Evolutionary conservation across 2,329 filamentous ascomycete genomes (phyloP), one percentile per base, ranked within the genome.

Genomic region (Phoma sp.): DNA sequence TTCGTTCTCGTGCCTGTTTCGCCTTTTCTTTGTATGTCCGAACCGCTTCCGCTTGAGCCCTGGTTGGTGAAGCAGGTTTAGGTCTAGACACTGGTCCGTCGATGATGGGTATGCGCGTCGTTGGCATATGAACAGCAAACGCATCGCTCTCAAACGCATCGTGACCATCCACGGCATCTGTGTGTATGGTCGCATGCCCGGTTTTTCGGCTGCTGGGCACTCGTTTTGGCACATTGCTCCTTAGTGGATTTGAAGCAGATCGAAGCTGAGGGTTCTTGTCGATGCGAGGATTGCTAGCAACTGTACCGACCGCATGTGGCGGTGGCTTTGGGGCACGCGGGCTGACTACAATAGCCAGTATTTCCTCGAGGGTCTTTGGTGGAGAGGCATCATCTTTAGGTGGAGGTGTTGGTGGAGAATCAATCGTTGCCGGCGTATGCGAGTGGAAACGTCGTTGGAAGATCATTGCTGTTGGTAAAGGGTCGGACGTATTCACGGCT

Each of bases 81-180:
- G 47, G 42, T 18, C 61, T 48, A 23, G 61, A 60, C 2, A 56
- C 47, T 4, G 65, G 53, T 4, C 40, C 33, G 2, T 72, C 66
- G 1, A 73, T 36, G 17, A 72, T 64, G 2, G 66, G 69, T 33
- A 68, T 57, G 2, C 71, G 61, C 4, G 71, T 74, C 1, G 68
- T 71, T 2, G 69, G 71, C 68, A 71, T 72, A 10, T 70, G 59
- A 5, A 74, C 56, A 10, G 69, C 69, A 33, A 72, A 74, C 0
- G 67, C 66, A 47, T 74, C 71, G 45, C 67, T 72, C 43, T 74
- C 67, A 42, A 74, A 74, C 2, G 64, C 61, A 5, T 64, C 62
- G 3, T 68, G 64, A 1, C 58, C 56, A 17, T 62, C 60, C 1
- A 63, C 65, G 0, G 64, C 60, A 26, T 73, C 65, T 2, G 71